A percentile compares a stretch with the other conserved stretches of the same genome.
These are phyloP conservation scores for Skeletonema menzelii DNA, from an alignment of 108 stramenopile genomes.

Conservation along the genomic window DNA sequence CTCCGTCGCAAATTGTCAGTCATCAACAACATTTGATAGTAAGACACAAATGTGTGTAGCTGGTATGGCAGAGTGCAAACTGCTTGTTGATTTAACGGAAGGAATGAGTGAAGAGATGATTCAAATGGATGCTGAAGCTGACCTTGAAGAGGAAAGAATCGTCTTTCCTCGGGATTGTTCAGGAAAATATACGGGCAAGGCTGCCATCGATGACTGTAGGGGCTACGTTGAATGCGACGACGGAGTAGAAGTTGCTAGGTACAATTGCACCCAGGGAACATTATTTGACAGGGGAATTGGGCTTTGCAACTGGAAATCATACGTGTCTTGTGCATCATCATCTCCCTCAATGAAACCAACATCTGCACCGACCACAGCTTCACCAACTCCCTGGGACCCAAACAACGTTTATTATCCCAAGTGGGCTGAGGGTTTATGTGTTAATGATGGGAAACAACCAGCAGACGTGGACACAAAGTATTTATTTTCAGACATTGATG, in stretches of 20 bases:
- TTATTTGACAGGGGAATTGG: constrained; percentile 3
- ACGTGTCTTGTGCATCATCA: constrained; percentile 8
- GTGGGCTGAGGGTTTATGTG: constrained; percentile 13
- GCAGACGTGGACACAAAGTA: neutral
- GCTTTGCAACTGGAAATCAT: constrained; percentile 19
- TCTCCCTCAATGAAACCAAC: constrained; percentile 12
- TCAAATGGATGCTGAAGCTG: neutral
- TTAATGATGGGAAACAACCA: constrained; percentile 26
- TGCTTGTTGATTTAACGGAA: neutral
- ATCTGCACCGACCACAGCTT: neutral
- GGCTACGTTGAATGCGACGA: constrained; percentile 18
- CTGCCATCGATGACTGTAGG: constrained; percentile 4
- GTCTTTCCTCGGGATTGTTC: constrained; percentile 12
- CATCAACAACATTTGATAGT: constrained; percentile 9
- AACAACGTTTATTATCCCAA: constrained; percentile 29
- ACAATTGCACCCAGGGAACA: constrained; percentile 9
- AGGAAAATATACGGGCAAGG: constrained; percentile 3
- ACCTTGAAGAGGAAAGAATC: neutral
- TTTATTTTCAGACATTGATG: neutral
- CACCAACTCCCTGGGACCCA: constrained; percentile 17
- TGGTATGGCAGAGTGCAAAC: neutral
- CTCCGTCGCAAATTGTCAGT: neutral
- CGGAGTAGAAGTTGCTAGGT: neutral
- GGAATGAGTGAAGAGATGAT: neutral
- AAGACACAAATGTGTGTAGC: constrained; percentile 8